phyloP scores from a whole-genome alignment of 1,139 yeast species.

The Scheffersomyces insectosa region DNA sequence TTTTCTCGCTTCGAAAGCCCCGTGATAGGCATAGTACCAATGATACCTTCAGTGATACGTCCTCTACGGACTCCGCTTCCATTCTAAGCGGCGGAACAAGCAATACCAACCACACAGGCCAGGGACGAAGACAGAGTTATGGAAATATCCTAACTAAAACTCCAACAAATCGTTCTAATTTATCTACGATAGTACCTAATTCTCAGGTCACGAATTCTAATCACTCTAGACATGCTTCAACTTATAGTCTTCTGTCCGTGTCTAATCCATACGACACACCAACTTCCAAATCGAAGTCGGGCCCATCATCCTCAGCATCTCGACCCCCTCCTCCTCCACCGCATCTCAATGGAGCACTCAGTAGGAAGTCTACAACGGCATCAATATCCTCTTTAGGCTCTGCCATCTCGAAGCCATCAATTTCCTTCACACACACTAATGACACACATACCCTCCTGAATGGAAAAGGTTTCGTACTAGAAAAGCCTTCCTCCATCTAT shows the following conservation, averaged over 20 bases:
- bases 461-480: slow-evolving; percentile 30
- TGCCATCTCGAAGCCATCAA: slow-evolving; percentile 33
- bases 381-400: neutral
- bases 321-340: neutral
- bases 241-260: slow-evolving; percentile 30
- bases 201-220: slow-evolving; percentile 32
- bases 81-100: slow-evolving; percentile 15
- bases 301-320: slow-evolving; percentile 2
- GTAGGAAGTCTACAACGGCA: slow-evolving; percentile 3
- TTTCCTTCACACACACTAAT: slow-evolving; percentile 21
- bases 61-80: slow-evolving; percentile 38
- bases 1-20: slow-evolving; percentile 38
- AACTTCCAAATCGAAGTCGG: slow-evolving; percentile 9
- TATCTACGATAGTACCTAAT: slow-evolving; percentile 29
- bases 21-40: slow-evolving; percentile 12
- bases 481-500: slow-evolving; percentile 57
- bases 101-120: slow-evolving; percentile 5
- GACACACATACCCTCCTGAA: slow-evolving; percentile 17
- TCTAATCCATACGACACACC: slow-evolving; percentile 32
- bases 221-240: slow-evolving; percentile 43
- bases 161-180: slow-evolving; percentile 15
- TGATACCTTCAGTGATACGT: slow-evolving; percentile 33
- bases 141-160: slow-evolving; percentile 9
- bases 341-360: slow-evolving; percentile 1
- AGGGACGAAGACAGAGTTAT: slow-evolving; percentile 4